phyloP scores from a whole-genome alignment of 257 asterid genomes.

The Ehretia macrophylla region DNA sequence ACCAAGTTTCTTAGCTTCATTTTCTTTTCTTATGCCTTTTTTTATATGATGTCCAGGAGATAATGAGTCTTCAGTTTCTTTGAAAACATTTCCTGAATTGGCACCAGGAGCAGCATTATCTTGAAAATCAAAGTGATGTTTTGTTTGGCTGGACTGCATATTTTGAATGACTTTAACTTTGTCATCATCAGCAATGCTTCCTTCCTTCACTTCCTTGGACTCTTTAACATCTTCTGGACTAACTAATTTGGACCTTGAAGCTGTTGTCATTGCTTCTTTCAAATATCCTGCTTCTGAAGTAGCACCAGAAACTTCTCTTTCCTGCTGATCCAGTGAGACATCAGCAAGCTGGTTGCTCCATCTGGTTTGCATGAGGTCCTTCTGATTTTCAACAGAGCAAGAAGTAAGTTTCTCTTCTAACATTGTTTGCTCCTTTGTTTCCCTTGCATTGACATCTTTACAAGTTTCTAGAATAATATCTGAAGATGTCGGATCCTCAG shows the following conservation, averaged over 20 bases:
- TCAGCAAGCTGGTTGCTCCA: constrained; percentile 3
- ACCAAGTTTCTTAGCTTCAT: background rate
- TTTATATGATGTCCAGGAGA: constrained; percentile 1
- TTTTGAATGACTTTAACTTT: background rate
- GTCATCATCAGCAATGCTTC: background rate
- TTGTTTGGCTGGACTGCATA: background rate
- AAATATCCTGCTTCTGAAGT: background rate
- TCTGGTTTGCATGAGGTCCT: constrained; percentile 1
- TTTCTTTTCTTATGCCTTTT: background rate
- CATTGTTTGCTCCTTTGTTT: constrained; percentile 7
- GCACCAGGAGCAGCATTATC: background rate
- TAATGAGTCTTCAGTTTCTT: background rate
- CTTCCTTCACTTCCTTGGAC: background rate
- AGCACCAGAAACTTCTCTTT: background rate
- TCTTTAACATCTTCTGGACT: no score
- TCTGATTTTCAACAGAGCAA: constrained; percentile 2
- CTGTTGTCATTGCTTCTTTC: background rate
- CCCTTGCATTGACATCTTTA: background rate
- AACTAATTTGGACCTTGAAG: background rate
- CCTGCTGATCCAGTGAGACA: background rate
- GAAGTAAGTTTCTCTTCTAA: background rate
- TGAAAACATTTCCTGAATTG: constrained; percentile 4
- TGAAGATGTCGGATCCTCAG: background rate
- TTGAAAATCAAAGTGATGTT: background rate
- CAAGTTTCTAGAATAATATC: background rate